Conservation (phyloP, 805 yeast genomes). For the Sugiyamaella floridensis region DNA sequence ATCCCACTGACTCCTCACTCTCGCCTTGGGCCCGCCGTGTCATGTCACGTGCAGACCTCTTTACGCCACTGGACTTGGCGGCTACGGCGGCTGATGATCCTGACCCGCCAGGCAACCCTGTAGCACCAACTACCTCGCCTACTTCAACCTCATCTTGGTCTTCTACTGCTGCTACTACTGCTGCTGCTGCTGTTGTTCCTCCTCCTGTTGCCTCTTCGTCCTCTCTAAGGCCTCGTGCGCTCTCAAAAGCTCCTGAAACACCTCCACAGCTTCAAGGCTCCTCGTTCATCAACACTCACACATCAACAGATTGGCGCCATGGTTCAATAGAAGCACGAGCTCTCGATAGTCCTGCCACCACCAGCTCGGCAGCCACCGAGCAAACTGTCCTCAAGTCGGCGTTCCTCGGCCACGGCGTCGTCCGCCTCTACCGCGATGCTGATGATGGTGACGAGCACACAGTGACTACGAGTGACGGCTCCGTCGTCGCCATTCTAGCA, state of each 20-base stretch:
- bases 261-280: not conserved
- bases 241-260: not conserved
- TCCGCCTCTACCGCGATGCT: slow-evolving; percentile 43
- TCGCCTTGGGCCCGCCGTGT: not conserved
- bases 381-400: slow-evolving; percentile 48
- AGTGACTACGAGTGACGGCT: slow-evolving; percentile 19
- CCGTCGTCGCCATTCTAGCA: slow-evolving; percentile 73
- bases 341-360: not conserved
- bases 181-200: not conserved
- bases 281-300: not conserved
- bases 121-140: too few relatives aligned
- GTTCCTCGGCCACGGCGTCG: slow-evolving; percentile 66
- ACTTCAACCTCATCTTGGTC: too few relatives aligned
- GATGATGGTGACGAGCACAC: slow-evolving; percentile 16
- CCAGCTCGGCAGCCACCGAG: not conserved
- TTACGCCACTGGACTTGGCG: not conserved
- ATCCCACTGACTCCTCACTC: too few relatives aligned
- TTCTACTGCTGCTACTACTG: not conserved
- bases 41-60: not conserved
- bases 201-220: not conserved
- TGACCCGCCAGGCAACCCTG: too few relatives aligned
- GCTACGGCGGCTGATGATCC: too few relatives aligned
- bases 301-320: not conserved
- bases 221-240: not conserved
- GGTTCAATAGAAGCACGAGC: not conserved